Conservation (phyloP, 2,329 filamentous ascomycete species). For the Colletotrichum limetticola region DNA sequence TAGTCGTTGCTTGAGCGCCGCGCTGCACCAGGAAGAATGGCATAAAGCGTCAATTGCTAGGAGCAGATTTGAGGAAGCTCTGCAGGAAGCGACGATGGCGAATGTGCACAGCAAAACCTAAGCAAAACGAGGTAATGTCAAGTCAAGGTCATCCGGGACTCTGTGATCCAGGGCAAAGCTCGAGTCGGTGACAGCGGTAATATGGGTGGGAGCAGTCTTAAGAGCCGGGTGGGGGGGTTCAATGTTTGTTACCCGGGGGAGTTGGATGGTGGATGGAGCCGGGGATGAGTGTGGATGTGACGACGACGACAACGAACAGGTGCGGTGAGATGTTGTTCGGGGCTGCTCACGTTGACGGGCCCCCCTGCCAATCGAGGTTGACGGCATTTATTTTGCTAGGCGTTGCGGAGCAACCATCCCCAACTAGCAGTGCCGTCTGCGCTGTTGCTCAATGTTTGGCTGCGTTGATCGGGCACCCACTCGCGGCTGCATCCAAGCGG, state of each 20-base stretch:
- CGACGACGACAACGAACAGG: not conserved
- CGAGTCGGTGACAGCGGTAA: conserved; percentile 39
- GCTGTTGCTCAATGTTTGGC: conserved; percentile 11
- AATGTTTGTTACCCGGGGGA: conserved; percentile 23
- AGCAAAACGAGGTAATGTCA: conserved; percentile 18
- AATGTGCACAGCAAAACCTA: not conserved
- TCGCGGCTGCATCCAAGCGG: conserved; percentile 12
- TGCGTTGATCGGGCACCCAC: conserved; percentile 29
- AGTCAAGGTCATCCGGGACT: conserved; percentile 35
- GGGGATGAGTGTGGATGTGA: conserved; percentile 4
- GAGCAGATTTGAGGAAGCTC: not conserved
- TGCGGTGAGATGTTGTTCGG: conserved; percentile 28
- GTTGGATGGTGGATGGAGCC: not conserved
- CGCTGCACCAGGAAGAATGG: not conserved
- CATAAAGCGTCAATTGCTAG: not conserved
- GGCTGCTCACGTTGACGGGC: conserved; percentile 7
- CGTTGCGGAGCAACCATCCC: conserved; percentile 30
- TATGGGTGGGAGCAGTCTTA: conserved; percentile 13
- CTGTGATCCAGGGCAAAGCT: conserved; percentile 40
- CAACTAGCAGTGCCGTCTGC: not conserved
- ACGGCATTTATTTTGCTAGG: conserved; percentile 19
- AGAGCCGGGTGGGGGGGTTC: not conserved
- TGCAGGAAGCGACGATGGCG: not conserved
- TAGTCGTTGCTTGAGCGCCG: not conserved
- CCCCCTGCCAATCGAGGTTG: conserved; percentile 20